Percentiles rank a stretch among this genome's conserved stretches.
phyloP scores from a whole-genome alignment of 2,329 filamentous ascomycete genomes.

The Phaeophleospora eucalypticola region DNA sequence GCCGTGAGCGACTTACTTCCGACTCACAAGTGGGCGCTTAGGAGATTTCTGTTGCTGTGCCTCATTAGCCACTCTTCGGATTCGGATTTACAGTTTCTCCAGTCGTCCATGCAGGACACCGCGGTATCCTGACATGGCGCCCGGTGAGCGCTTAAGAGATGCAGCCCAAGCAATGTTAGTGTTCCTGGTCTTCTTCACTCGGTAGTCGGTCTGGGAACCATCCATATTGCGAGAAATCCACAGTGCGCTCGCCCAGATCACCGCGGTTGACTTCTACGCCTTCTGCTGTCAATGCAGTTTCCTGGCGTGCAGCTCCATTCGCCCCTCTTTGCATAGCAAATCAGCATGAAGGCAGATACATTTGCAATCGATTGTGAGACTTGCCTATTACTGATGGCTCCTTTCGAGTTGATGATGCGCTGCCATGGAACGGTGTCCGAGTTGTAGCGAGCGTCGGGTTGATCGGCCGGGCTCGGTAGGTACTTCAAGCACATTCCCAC shows the following conservation, averaged over 20 bases:
- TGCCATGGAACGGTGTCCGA: slow-evolving; percentile 86
- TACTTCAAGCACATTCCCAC: slow-evolving; percentile 89
- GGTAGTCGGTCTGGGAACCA: slow-evolving; percentile 44
- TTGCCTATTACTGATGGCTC: slow-evolving; percentile 78
- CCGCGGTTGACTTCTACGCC: slow-evolving; percentile 46
- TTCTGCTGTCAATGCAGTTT: slow-evolving; percentile 43
- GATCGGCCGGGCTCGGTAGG: slow-evolving; percentile 54
- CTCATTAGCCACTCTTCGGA: too few species aligned
- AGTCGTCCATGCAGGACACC: too few species aligned
- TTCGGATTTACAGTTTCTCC: too few species aligned
- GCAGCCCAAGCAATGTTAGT: too few species aligned
- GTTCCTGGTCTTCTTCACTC: slow-evolving; percentile 26
- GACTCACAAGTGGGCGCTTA: too few species aligned
- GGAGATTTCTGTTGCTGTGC: too few species aligned
- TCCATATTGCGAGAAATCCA: slow-evolving; percentile 46
- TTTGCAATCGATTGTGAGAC: slow-evolving; percentile 3
- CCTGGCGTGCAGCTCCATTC: slow-evolving; percentile 45
- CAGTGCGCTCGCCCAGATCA: slow-evolving; percentile 44
- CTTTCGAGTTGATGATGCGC: slow-evolving; percentile 82
- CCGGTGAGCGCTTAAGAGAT: too few species aligned
- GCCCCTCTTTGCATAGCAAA: slow-evolving; percentile 30
- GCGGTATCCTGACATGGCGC: too few species aligned
- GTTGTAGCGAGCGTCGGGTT: slow-evolving; percentile 57
- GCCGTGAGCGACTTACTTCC: too few species aligned
- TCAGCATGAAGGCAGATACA: slow-evolving; percentile 1